Base-by-base conservation (phyloP, 805 yeast species). In the Groenewaldozyma salmanticensis region DNA sequence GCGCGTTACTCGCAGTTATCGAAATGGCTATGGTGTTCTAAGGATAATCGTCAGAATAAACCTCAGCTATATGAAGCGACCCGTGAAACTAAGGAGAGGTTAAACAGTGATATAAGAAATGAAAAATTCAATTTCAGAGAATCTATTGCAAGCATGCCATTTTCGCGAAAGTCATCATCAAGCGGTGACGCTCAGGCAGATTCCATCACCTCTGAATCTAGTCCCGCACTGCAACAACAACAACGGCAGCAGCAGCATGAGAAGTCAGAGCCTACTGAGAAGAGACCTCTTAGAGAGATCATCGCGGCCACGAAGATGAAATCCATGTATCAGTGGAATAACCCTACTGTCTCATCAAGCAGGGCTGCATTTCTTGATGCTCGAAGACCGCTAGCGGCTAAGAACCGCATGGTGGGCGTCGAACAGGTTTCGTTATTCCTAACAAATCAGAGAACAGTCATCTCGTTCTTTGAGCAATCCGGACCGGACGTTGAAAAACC, bases 391-490 rank as follows among this genome's bases (percentile, higher is more conserved):
- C 56, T 73, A 21, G 66, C 67, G 42, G 49, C 61, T 34, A 53
- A 67, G 47, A 64, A 66, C 62, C 41, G 65, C 62, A 57, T 55
- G 18, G 75, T 75, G 4, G 77, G 75, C 0, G 59, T 72, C 7
- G 81, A 76, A 51, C 81, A 76, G 51, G 71, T 71, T 2, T 71
- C 79, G 0, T 54, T 75, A 36, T 76, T 70, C 45, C 44, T 76
- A 15, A 58, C 69, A 15, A 54, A 61, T 4, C 62, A 68, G 37
- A 63, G 67, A 34, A 67, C 75, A 0, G 70, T 76, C 9, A 64
- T 76, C 3, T 66, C 80, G 0, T 72, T 76, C 47, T 75, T 76
- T 52, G 81, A 76, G 51, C 69, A 72, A 45, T 66, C 75, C 3
- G 77, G 76, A 4, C 65, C 66, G 35, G 75, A 71, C 36, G 65